Evolutionary conservation across 352 stramenopile species (phyloP), one percentile per base, ranked within the genome.

Genomic region (Globisporangium barbulae): DNA sequence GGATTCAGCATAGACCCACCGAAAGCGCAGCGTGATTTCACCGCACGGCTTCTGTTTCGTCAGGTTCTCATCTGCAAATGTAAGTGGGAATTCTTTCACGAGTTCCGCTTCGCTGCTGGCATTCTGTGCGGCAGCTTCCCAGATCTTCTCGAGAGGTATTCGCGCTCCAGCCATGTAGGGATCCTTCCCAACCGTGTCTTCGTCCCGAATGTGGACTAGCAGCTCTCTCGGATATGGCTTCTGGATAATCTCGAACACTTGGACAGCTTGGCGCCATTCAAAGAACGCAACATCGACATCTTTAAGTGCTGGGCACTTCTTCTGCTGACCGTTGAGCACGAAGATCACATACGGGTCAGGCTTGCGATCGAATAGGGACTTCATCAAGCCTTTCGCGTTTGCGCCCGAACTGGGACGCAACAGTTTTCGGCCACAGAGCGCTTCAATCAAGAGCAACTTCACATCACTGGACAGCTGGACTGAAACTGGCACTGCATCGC

Each of bases 301-400:
- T 54, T 77, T 82, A 9, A 71, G 48, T 0, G 67, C 42, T 5
- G 71, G 33, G n/a, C 66, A 79, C 19, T 73, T 74, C 19, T 73
- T 72, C 0, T 64, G 57, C 8, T 78, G 53, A 0, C 57, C 54
- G 5, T 71, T 65, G 13, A 86, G 53, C 8, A 73, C 52, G 9
- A 87, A 67, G 7, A 68, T 53, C 1, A 79, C 78, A 41, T 83
- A 87, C 22, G 78, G 75, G 33, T 87, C 78, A 3, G 78, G 67
- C 21, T 72, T 75, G 44, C 70, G 61, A 48, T 87, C 78, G 49
- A 82, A 77, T 1, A 80, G 7, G 22, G 75, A 60, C 49, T 83
- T 79, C 13, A 79, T n/a, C 53, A 78, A 28, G 4, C 58, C 65
- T 63, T 78, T 79, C 0, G 70, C 59, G 1, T 66, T 49, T 15